Percentiles rank a stretch among this genome's conserved stretches.
These are phyloP conservation scores for Fusarium torulosum DNA, from an alignment of 2,329 filamentous ascomycete genomes.

Conservation along the genomic window DNA sequence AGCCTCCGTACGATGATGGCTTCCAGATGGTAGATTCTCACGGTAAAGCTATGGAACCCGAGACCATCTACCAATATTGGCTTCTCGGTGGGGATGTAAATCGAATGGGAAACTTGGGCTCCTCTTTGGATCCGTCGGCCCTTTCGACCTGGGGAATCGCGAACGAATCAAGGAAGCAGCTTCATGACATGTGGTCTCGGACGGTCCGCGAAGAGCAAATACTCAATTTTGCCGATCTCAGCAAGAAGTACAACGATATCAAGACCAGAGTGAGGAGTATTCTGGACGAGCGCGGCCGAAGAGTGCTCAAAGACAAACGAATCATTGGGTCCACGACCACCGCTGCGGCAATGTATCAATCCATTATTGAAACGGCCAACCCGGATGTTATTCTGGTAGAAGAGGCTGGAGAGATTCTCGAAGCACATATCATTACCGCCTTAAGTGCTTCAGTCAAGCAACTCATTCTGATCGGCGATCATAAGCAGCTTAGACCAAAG, in stretches of 20 bases:
- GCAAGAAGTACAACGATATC: constrained; percentile 57
- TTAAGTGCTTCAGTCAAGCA: constrained; percentile 69
- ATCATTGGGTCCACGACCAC: constrained; percentile 81
- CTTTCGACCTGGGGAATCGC: constrained; percentile 66
- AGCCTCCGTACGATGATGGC: constrained; percentile 60
- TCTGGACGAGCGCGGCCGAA: constrained; percentile 57
- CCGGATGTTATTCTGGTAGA: constrained; percentile 76
- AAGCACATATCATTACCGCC: constrained; percentile 72
- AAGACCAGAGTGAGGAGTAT: constrained; percentile 59
- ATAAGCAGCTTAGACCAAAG: constrained; percentile 79
- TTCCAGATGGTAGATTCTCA: constrained; percentile 61
- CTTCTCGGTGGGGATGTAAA: background rate
- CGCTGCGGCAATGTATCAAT: constrained; percentile 71
- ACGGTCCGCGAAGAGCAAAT: constrained; percentile 65
- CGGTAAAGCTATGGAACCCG: constrained; percentile 57
- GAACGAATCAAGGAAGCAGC: constrained; percentile 50
- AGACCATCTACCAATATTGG: constrained; percentile 43
- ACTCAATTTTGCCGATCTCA: constrained; percentile 54
- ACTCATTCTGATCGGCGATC: constrained; percentile 78
- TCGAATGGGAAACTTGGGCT: background rate
- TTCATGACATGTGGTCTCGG: constrained; percentile 58
- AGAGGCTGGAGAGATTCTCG: constrained; percentile 80
- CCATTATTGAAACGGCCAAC: constrained; percentile 64
- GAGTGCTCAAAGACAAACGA: constrained; percentile 64
- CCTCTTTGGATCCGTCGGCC: constrained; percentile 44